Percentiles rank a stretch among this genome's conserved stretches.
Conservation (phyloP, 106 monocot species). For the Xerophyta viscosa region DNA sequence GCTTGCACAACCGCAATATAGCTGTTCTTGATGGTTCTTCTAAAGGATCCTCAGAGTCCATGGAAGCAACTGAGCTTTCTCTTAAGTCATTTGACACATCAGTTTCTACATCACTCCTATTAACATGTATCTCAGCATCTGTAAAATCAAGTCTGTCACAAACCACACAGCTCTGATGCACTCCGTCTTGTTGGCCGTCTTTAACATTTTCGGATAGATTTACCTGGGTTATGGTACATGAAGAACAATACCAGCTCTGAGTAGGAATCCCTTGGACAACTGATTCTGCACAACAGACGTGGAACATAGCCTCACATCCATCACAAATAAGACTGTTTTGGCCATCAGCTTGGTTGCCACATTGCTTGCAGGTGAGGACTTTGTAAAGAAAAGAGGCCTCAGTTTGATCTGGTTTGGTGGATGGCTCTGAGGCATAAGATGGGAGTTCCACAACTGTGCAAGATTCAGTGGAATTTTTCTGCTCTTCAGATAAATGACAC, state of each 20-base stretch:
- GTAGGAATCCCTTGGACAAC: conserved; percentile 24
- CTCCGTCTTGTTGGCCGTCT: conserved; percentile 11
- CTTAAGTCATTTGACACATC: conserved; percentile 10
- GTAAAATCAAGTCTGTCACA: conserved; percentile 59
- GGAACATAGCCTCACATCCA: conserved; percentile 67
- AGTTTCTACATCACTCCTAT: conserved; percentile 9
- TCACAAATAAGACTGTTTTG: conserved; percentile 67
- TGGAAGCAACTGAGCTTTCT: conserved; percentile 37
- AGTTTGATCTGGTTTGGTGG: conserved; percentile 41
- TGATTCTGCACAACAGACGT: conserved; percentile 52
- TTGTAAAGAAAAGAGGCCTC: conserved; percentile 36
- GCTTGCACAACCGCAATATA: conserved; percentile 41
- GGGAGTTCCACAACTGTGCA: conserved; percentile 26
- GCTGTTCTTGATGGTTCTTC: conserved; percentile 37
- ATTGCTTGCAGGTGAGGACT: conserved; percentile 45
- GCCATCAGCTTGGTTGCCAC: conserved; percentile 34
- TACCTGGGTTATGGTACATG: conserved; percentile 19
- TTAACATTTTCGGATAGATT: conserved; percentile 8
- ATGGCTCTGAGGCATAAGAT: conserved; percentile 39
- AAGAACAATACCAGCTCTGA: conserved; percentile 49
- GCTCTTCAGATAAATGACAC: conserved; percentile 6
- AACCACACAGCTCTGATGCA: conserved; percentile 52
- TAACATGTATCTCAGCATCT: conserved; percentile 10
- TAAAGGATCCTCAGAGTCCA: conserved; percentile 29
- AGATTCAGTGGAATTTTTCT: conserved; percentile 40